Evolutionary conservation across 805 yeast species (phyloP).

Genomic region (Starmerella bombicola): DNA sequence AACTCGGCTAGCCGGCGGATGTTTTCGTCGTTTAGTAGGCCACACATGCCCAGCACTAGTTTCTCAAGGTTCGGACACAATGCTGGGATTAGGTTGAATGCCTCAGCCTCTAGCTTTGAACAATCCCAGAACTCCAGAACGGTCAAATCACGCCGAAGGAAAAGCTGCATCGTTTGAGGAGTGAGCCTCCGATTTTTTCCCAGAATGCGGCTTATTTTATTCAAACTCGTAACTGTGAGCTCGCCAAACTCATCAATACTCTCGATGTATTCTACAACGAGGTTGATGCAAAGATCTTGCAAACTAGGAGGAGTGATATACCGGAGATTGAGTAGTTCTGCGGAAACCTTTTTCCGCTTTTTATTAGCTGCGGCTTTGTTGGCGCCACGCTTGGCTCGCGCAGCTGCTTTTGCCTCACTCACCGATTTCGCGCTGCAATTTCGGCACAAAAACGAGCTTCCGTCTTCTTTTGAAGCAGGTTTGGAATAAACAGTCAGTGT

Average conservation of each 20-base stretch:
- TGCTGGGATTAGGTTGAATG: constrained; percentile 58
- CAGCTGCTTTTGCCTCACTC: constrained; percentile 37
- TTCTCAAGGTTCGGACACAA: constrained; percentile 61
- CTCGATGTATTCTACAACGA: constrained; percentile 52
- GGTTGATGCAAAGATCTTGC: constrained; percentile 68
- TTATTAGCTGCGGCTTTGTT: constrained; percentile 36
- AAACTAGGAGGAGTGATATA: constrained; percentile 50
- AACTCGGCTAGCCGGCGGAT: constrained; percentile 51
- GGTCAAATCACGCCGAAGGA: constrained; percentile 48
- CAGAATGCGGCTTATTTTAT: constrained; percentile 60
- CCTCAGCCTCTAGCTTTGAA: constrained; percentile 55
- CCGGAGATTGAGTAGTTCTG: constrained; percentile 64
- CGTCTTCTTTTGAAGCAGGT: constrained; percentile 23
- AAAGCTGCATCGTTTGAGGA: constrained; percentile 58
- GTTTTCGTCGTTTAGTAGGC: constrained; percentile 71
- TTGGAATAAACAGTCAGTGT: constrained; percentile 56
- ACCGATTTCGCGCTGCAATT: constrained; percentile 41
- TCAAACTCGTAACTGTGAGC: constrained; percentile 60
- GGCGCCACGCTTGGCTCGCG: constrained; percentile 19
- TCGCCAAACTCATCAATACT: constrained; percentile 78
- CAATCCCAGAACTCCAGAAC: constrained; percentile 83
- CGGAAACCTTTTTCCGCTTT: constrained; percentile 66
- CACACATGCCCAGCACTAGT: constrained; percentile 79
- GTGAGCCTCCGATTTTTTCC: constrained; percentile 72
- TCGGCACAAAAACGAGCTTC: constrained; percentile 46